phyloP scores from a whole-genome alignment of 768 basidiomycete species.

The Suillus brevipes region DNA sequence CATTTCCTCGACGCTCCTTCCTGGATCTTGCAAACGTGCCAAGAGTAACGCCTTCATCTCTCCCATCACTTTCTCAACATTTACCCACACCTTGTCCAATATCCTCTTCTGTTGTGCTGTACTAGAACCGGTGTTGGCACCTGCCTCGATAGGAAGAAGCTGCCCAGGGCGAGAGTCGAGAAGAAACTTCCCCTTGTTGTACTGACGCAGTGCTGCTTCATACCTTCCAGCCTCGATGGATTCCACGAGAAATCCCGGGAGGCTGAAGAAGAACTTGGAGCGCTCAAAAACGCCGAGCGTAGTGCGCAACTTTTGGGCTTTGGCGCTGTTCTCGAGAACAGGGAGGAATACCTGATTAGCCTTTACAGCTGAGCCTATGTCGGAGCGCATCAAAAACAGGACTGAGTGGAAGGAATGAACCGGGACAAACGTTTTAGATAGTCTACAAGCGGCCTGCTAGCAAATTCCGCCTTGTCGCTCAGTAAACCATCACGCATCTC shows the following conservation, averaged over 20 bases:
- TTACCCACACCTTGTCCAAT: constrained; percentile 93
- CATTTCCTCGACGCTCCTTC: constrained; percentile 85
- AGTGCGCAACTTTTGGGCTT: constrained; percentile 88
- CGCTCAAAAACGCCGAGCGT: constrained; percentile 95
- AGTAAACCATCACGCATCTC: constrained; percentile 94
- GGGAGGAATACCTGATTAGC: constrained; percentile 96
- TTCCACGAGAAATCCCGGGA: constrained; percentile 89
- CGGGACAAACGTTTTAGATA: constrained; percentile 73
- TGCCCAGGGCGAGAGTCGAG: constrained; percentile 89
- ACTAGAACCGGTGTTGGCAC: constrained; percentile 51
- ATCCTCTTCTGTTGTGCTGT: constrained; percentile 88
- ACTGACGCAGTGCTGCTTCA: constrained; percentile 90
- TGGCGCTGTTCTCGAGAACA: constrained; percentile 92
- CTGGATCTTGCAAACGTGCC: constrained; percentile 78
- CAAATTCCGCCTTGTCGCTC: constrained; percentile 74
- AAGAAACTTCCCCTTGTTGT: constrained; percentile 94
- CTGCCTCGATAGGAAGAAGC: constrained; percentile 65
- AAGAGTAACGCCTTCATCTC: constrained; percentile 83
- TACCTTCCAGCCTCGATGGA: constrained; percentile 90
- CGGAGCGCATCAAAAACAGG: constrained; percentile 10
- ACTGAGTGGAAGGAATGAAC: neutral
- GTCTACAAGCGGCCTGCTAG: constrained; percentile 77
- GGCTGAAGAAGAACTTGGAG: constrained; percentile 97
- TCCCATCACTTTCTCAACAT: constrained; percentile 91
- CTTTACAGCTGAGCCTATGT: constrained; percentile 81